phyloP scores from a whole-genome alignment of 1,284 basidiomycete genomes.

The Mycena citricolor region DNA sequence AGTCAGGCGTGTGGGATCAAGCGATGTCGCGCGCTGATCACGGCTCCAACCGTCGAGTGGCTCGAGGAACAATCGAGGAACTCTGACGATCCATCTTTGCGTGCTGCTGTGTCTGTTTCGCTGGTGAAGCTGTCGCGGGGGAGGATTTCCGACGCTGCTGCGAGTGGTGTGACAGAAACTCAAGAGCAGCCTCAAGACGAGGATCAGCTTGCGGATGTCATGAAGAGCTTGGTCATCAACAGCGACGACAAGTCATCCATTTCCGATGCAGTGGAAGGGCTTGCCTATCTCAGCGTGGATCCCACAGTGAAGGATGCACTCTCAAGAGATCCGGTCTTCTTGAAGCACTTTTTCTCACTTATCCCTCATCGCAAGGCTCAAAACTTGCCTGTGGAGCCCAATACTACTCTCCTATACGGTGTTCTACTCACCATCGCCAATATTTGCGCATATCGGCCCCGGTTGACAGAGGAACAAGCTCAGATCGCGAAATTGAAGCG shows the following conservation, averaged over 20 bases:
- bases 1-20: constrained; percentile 75
- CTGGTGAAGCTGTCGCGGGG: constrained; percentile 76
- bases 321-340: constrained; percentile 53
- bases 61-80: constrained; percentile 56
- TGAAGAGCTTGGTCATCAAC: constrained; percentile 56
- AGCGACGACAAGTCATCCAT: constrained; percentile 41
- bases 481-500: constrained; percentile 75
- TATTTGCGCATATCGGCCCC: constrained; percentile 67
- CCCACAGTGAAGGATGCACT: constrained; percentile 67
- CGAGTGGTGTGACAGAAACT: constrained; percentile 30
- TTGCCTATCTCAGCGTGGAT: constrained; percentile 77
- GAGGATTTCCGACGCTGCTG: constrained; percentile 45
- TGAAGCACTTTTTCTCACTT: constrained; percentile 62
- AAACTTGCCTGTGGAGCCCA: constrained; percentile 29
- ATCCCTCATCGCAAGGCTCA: constrained; percentile 49
- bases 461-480: constrained; percentile 73
- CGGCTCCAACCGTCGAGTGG: constrained; percentile 59
- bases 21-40: constrained; percentile 60
- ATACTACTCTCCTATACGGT: constrained; percentile 70
- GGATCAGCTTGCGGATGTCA: constrained; percentile 50
- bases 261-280: constrained; percentile 74
- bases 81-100: constrained; percentile 45
- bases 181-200: constrained; percentile 31
- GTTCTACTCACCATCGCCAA: constrained; percentile 74
- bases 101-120: constrained; percentile 68